Base-by-base conservation (phyloP, 495 filamentous ascomycete species). In the Hypoxylon cercidicola region DNA sequence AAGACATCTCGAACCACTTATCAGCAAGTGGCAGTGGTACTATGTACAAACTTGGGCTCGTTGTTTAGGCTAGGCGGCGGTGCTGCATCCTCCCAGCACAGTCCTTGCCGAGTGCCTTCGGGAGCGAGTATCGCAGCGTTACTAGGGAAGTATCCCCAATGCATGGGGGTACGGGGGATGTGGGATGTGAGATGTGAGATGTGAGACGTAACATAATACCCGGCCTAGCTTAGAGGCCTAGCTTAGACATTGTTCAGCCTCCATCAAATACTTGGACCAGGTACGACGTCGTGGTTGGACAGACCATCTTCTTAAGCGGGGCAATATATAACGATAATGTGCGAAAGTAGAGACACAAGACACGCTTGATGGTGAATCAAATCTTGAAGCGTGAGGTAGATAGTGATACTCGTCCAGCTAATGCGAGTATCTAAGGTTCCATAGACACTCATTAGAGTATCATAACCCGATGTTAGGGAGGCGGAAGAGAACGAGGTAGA, bases 271-370 rank as follows among this genome's bases (percentile, higher is more conserved):
- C 55, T 58, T 46, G 48, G 54, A 39, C 64, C 64, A 68, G 59
- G 64, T 60, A 68, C 64, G 35, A 48, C 43, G 35, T 34, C 44
- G 18, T 37, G 30, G 53, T 47, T 56, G 32, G 43, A 32, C 30
- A 32, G 10, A 32, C 8, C 3, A 30, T 21, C 35, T 59, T 54
- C 49, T 54, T 51, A 54, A 55, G 54, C 54, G 64, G 64, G 59
- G 59, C 64, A 68, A 62, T 62, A 68, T 62, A 68, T 63, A 68
- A 68, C 64, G 59, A 68, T 55, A 48, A 68, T 68, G 64, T 68
- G 59, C 43, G 16, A 15, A 47, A 41, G 49, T 2, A 60, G 59
- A 68, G 62, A 68, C 64, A 68, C 32, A 62, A 32, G 54, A 62
- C 48, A 62, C 48, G 19, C 19, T 56, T 25, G 10, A 11, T 9